Base-by-base conservation (phyloP, 169 alveolate species). In the Amoebophrya sp. region DNA sequence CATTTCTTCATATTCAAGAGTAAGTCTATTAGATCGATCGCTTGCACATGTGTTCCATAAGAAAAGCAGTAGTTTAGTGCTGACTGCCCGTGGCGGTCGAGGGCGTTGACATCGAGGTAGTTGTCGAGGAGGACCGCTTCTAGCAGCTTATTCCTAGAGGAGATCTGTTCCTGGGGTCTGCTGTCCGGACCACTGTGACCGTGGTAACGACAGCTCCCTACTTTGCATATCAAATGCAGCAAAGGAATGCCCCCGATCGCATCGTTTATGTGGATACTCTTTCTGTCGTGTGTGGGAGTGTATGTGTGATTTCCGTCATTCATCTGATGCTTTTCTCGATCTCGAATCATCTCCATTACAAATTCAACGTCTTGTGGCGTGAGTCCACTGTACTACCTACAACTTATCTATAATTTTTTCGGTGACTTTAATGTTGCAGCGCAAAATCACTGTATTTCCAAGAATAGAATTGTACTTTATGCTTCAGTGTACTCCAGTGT, bases 161-260 rank as follows among this genome's bases (percentile, higher is more conserved):
- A 36, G 83, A 65, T 65, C 33, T 65, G 36, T 29, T 65, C n/a
- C 83, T 26, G 18, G 36, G 83, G 83, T 6, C 36, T 6, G 38
- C 10, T 29, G 1, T 6, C 33, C 83, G 18, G 83, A 10, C 83
- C 83, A 6, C 39, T 1, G 83, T 65, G 83, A 10, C 39, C 36
- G 2, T 18, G 12, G 83, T 65, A 26, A 1, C 36, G 36, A 18
- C 33, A 6, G 38, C n/a, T 29, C 83, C 83, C 83, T 6, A 65
- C 83, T 26, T 65, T 65, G 83, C 83, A 65, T 29, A 65, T 65
- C 83, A 65, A 26, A 36, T 65, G 83, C 83, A 65, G 83, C 10
- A 6, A 12, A 0, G 83, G 83, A 36, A 65, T 65, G 18, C 83
- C 83, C 33, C 36, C 36, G n/a, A 65, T 26, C 2, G 2, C 39